Base-by-base conservation (phyloP, 768 basidiomycete species). In the Lanmaoa pseudosensibilis region DNA sequence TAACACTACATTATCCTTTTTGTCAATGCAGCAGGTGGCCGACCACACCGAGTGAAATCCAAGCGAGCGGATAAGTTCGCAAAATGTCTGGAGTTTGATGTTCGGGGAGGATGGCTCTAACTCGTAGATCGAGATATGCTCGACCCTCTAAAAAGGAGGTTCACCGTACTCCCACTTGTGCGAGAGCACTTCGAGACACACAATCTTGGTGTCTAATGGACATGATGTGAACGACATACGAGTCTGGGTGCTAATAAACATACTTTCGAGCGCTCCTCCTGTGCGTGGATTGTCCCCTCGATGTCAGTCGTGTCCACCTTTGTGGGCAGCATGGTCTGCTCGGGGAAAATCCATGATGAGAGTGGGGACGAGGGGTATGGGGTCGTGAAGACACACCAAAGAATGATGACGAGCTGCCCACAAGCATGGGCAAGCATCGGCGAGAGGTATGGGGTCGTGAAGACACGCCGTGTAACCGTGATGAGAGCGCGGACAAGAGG, bases 21-120 rank as follows among this genome's bases (percentile, higher is more conserved):
- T n/a, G 16, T 43, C 45, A 1, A 60, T 23, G 11, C 59, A 60
- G n/a, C 59, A 59, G 2, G 59, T 60, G 18, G 54, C 59, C 4
- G 21, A 45, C 58, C 58, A 59, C 7, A 43, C 56, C 58, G 56
- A 59, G 3, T 10, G 27, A 13, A 57, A 57, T 1, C 15, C 11
- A 15, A 48, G 34, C 12, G 25, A 13, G 1, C n/a, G 36, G 1
- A n/a, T 41, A 2, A 57, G 37, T 1, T 8, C 2, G 25, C 50
- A 58, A 33, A 59, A 53, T 1, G 3, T 12, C 25, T 38, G 19
- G 3, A 61, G n/a, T 18, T 60, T 61, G 39, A 2, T 15, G 21
- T 56, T n/a, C n/a, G n/a, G n/a, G n/a, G n/a, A n/a, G n/a, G n/a
- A n/a, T n/a, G n/a, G n/a, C n/a, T n/a, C n/a, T n/a, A n/a, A n/a